A percentile compares a stretch with the other conserved stretches of the same genome.
Conservation (phyloP, 352 stramenopile genomes). For the Globisporangium nodosum region DNA sequence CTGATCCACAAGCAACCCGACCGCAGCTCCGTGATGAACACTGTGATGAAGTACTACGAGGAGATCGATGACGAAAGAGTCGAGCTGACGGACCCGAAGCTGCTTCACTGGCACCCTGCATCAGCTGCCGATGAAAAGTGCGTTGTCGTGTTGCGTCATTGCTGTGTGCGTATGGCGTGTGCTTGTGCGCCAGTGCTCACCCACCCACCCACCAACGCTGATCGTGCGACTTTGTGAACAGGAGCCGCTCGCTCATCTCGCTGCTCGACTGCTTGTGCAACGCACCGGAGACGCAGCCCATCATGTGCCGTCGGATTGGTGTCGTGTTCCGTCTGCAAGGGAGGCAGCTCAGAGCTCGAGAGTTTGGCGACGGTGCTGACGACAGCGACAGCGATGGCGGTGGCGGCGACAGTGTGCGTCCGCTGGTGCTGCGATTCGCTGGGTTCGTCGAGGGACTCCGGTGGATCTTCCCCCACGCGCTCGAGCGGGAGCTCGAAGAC, state of each 20-base stretch:
- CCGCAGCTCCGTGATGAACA: slow-evolving; percentile 7
- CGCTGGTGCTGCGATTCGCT: slow-evolving; percentile 18
- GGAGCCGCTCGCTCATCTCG: slow-evolving; percentile 29
- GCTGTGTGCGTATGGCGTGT: neutral
- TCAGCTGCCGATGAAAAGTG: slow-evolving; percentile 29
- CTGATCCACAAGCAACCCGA: slow-evolving; percentile 9
- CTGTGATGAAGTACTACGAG: slow-evolving; percentile 14
- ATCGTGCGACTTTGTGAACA: slow-evolving; percentile 7
- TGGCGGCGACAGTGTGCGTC: neutral
- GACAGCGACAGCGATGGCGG: neutral
- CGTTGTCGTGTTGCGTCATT: neutral
- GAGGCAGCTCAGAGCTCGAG: slow-evolving; percentile 4
- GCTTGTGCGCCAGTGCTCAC: too few species aligned
- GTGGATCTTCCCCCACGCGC: slow-evolving; percentile 46
- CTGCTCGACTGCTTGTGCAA: slow-evolving; percentile 52
- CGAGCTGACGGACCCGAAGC: slow-evolving; percentile 20
- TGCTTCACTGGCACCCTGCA: slow-evolving; percentile 59
- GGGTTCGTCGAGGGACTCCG: slow-evolving; percentile 37
- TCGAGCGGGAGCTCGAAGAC: slow-evolving; percentile 49
- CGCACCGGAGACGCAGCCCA: slow-evolving; percentile 39
- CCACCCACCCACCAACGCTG: too few species aligned
- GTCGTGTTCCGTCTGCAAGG: slow-evolving; percentile 46
- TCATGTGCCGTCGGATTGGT: slow-evolving; percentile 42
- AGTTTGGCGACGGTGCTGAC: neutral
- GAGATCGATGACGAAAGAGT: slow-evolving; percentile 21